These are phyloP conservation scores for Yarrowia sp. DNA, from an alignment of 805 yeast genomes.

Conservation along the genomic window DNA sequence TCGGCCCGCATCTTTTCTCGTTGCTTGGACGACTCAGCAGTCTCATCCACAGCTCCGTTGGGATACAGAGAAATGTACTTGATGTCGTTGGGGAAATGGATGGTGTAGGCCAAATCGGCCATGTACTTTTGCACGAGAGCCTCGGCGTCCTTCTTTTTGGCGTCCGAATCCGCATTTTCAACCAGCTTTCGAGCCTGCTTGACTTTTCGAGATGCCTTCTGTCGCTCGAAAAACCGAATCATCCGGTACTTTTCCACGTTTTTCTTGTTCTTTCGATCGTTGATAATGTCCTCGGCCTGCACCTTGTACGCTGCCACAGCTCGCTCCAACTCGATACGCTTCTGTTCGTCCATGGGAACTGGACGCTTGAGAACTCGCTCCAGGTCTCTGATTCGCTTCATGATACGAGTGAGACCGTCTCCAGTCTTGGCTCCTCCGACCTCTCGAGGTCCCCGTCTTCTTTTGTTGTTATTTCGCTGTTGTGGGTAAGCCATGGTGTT, in stretches of 20 bases:
- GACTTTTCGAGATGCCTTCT: slow-evolving; percentile 73
- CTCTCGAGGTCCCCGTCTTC: slow-evolving; percentile 5
- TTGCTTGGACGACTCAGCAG: slow-evolving; percentile 35
- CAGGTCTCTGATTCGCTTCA: slow-evolving; percentile 82
- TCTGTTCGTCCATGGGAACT: slow-evolving; percentile 55
- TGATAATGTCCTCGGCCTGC: slow-evolving; percentile 52
- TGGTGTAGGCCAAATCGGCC: slow-evolving; percentile 69
- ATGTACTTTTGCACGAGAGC: slow-evolving; percentile 51
- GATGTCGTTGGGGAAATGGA: slow-evolving; percentile 71
- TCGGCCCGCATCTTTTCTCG: slow-evolving; percentile 51
- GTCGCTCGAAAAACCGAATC: slow-evolving; percentile 87
- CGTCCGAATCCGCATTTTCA: slow-evolving; percentile 27
- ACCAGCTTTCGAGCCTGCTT: slow-evolving; percentile 45
- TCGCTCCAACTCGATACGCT: slow-evolving; percentile 51
- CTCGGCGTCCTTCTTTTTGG: slow-evolving; percentile 34
- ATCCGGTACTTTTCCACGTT: slow-evolving; percentile 78
- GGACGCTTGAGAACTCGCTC: slow-evolving; percentile 63
- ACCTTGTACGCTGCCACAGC: slow-evolving; percentile 60
- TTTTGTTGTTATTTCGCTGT: neutral
- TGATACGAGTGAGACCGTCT: slow-evolving; percentile 50
- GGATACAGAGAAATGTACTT: slow-evolving; percentile 82
- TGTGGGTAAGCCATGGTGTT: slow-evolving; percentile 3
- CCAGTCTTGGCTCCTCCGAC: slow-evolving; percentile 1
- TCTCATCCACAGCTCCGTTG: slow-evolving; percentile 42
- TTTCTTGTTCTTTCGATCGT: slow-evolving; percentile 46